phyloP scores from a whole-genome alignment of 345 rosid species.

The Gynandropsis gynandra region DNA sequence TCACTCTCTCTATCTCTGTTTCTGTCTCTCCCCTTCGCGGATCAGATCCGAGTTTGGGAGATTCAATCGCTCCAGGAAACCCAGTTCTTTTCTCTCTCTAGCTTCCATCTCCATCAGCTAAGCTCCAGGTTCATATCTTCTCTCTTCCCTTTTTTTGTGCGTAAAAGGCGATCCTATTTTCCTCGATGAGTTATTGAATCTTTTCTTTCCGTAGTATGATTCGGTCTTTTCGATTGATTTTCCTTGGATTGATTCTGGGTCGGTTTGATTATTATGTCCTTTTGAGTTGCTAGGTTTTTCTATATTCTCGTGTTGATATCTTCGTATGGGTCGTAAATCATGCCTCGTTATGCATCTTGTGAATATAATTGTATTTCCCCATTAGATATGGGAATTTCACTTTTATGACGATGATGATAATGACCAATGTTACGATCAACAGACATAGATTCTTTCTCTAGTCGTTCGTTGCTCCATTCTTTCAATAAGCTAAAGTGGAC shows the following conservation, averaged over 20 bases:
- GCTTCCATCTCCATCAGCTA: conserved; percentile 12
- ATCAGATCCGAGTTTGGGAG: conserved; percentile 45
- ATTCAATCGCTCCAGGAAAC: conserved; percentile 21
- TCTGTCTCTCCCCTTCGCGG: no score
- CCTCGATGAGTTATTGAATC: neutral
- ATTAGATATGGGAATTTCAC: neutral
- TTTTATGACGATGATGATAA: conserved; percentile 9
- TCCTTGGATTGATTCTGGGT: neutral
- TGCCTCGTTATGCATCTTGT: neutral
- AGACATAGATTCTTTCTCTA: no score
- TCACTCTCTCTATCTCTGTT: conserved; percentile 12
- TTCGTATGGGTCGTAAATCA: conserved; percentile 19
- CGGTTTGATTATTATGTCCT: neutral
- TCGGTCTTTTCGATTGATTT: neutral
- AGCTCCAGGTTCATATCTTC: conserved; percentile 20
- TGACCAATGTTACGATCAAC: no score
- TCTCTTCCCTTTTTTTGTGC: neutral
- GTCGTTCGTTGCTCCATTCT: no score
- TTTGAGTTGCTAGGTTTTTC: conserved; percentile 11
- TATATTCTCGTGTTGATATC: no score
- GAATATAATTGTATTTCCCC: neutral
- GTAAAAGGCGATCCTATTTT: no score
- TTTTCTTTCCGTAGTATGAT: neutral
- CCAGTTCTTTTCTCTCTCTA: conserved; percentile 8
- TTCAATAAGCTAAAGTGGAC: no score